Base-by-base conservation (phyloP, 352 stramenopile genomes). In the Globisporangium polare region DNA sequence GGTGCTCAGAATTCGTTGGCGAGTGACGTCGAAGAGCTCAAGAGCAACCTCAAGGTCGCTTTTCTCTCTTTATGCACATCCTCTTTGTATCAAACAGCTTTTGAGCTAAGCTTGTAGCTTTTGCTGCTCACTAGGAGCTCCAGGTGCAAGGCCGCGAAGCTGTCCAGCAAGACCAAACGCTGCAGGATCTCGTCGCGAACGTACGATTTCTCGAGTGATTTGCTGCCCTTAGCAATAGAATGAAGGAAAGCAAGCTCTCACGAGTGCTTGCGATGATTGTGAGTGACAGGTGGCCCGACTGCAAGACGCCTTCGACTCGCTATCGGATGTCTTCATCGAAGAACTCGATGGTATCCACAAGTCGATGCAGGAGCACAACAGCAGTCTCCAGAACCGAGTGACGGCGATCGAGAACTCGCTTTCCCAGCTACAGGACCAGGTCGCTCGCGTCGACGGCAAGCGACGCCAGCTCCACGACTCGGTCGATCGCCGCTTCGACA, bases 311-410 rank as follows among this genome's bases (percentile, higher is more conserved):
- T 90, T 90, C 60, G 69, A 74, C 13, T 85, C 77, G 20, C 56
- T 87, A 5, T 87, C 76, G 2, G 78, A 88, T 26, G 78, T 83
- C 0, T 75, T 80, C 53, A 84, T 77, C 2, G 78, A 73, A 55
- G 77, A 84, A 58, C 63, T 80, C 10, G 69, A 76, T 33, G 66
- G 66, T 2, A 53, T 66, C 20, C 62, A 76, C 24, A 66, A 69
- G 27, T 43, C 53, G 20, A 56, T 73, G 51, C 4, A 20, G 47
- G 6, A 70, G 51, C 13, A 60, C 67, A 7, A 73, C 53, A 9
- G 64, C 66, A n/a, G 13, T 81, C 5, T 63, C 4, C 52, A 73
- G 31, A 69, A 74, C 18, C 65, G 69, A n/a, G 53, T 86, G 15
- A 46, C 51, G 12, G 62, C 64, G 8, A 9, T 85, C 4, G 77